Evolutionary conservation across 257 asterid genomes (phyloP), one percentile per base, ranked within the genome.

Genomic region (Ilex asprella): DNA sequence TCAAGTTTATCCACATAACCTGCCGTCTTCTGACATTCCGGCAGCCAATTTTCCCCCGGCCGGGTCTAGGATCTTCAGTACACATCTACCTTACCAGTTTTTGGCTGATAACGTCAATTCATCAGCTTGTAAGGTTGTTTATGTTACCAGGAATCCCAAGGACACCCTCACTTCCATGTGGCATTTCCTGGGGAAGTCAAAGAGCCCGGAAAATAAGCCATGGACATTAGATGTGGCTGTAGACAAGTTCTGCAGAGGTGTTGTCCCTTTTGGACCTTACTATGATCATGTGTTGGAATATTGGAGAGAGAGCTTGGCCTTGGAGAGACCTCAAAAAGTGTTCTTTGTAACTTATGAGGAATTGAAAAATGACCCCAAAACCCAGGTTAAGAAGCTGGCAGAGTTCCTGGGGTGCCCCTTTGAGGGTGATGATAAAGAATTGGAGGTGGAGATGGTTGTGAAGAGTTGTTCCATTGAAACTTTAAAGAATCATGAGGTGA

Each of bases 301-400:
- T 30, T 46, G 73, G 55, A 70, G 76, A 31, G 85, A 69, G 27
- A 74, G 79, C 27, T 21, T 21, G 1, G 29, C 78, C 27, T 21
- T 21, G 1, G 29, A 16, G 9, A 73, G 66, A 61, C 87, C 83
- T 10, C 12, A 66, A 7, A 70, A 76, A 10, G 84, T 83, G 56
- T 49, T 78, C 3, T 80, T 78, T 29, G 70, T 76, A 1, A 80
- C 84, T 0, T 84, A 74, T 7, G 87, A 84, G 63, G 79, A 76
- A 6, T 59, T 81, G 2, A 74, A 74, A 70, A 78, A 63, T 12
- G 58, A 78, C 15, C 35, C 82, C 0, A 63, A 16, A 39, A 2
- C 15, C 1, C 64, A 61, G 1, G 82, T 78, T 13, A 50, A 49
- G 31, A 57, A 35, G 15, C 50, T 78, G 58, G 85, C 64, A 4